phyloP scores from a whole-genome alignment of 2,329 filamentous ascomycete species.

The Chalaropsis thielavioides region DNA sequence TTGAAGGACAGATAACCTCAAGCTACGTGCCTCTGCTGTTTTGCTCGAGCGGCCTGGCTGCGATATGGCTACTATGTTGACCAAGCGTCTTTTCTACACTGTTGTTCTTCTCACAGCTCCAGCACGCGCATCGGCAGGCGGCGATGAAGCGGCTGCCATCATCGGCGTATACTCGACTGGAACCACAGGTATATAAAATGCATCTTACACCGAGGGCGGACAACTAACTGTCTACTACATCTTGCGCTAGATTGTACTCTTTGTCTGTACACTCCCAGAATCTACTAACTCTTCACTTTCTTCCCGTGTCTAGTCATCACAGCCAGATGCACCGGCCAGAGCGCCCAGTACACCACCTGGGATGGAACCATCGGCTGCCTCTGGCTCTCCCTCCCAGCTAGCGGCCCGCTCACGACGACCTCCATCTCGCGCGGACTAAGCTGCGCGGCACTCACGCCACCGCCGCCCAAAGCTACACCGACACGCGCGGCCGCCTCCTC shows the following conservation, averaged over 20 bases:
- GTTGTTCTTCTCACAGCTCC: not conserved
- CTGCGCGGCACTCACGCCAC: not conserved
- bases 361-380: slow-evolving; percentile 12
- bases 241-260: not conserved
- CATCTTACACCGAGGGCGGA: too few relatives aligned
- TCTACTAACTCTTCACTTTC: not conserved
- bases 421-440: slow-evolving; percentile 10
- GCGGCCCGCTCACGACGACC: not conserved
- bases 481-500: not conserved
- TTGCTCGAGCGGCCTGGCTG: not conserved
- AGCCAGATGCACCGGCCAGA: slow-evolving; percentile 6
- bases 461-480: not conserved
- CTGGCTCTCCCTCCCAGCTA: slow-evolving; percentile 2
- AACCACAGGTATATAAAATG: not conserved
- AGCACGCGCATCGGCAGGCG: not conserved
- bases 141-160: not conserved
- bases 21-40: not conserved
- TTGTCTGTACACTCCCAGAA: not conserved
- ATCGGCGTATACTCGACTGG: slow-evolving; percentile 7
- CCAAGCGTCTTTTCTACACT: not conserved
- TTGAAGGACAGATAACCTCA: not conserved
- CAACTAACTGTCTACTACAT: too few relatives aligned
- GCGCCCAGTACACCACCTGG: slow-evolving; percentile 14
- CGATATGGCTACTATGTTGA: not conserved
- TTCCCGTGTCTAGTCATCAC: not conserved